These are phyloP conservation scores for Theobroma grandiflorum DNA, from an alignment of 441 rosid genomes.

Conservation along the genomic window DNA sequence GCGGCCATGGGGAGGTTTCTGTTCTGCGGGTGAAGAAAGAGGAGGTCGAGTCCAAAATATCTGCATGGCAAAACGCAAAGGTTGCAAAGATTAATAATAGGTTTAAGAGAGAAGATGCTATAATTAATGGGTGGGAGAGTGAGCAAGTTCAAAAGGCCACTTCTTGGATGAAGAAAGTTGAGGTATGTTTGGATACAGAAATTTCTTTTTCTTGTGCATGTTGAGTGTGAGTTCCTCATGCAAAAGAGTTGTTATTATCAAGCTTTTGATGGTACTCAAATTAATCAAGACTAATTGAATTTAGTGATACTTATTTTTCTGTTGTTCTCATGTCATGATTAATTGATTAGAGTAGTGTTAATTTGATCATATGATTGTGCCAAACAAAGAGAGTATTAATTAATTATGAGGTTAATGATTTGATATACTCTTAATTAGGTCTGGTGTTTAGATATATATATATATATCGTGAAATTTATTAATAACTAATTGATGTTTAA, in stretches of 20 bases:
- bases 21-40: slow-evolving; percentile 90
- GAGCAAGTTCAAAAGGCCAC: slow-evolving; percentile 79
- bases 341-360: neutral
- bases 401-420: neutral
- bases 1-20: slow-evolving; percentile 45
- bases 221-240: slow-evolving; percentile 9
- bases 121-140: slow-evolving; percentile 85
- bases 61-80: slow-evolving; percentile 92
- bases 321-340: neutral
- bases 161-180: slow-evolving; percentile 91
- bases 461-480: neutral
- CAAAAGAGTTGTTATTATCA: slow-evolving; percentile 1
- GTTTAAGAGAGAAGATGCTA: slow-evolving; percentile 91
- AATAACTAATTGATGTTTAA: slow-evolving; percentile 23
- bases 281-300: neutral
- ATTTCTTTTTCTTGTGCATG: neutral
- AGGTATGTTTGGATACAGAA: slow-evolving; percentile 50
- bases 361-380: neutral
- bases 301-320: neutral
- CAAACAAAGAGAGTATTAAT: neutral
- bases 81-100: slow-evolving; percentile 82
- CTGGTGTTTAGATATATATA: too few relatives aligned
- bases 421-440: neutral
- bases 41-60: slow-evolving; percentile 87
- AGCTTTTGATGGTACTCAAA: neutral